A percentile compares a stretch with the other conserved stretches of the same genome.
Evolutionary conservation across 768 basidiomycete species (phyloP).

Genomic region (Leccinum longicurvipes): DNA sequence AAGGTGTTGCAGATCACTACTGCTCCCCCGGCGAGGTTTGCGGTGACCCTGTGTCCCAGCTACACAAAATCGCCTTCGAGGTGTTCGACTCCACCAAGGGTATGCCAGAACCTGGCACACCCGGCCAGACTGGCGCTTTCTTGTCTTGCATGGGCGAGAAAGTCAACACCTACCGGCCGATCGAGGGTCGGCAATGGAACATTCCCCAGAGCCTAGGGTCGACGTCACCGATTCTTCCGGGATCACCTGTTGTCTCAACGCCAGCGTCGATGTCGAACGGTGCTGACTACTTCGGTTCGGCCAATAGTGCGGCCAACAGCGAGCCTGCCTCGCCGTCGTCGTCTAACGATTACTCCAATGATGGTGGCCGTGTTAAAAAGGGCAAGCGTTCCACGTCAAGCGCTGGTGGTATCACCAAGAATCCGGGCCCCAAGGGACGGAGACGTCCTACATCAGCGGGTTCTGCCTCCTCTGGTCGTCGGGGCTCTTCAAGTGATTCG

Average conservation of each 20-base stretch:
- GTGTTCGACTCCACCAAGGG: constrained; percentile 72
- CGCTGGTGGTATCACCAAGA: constrained; percentile 42
- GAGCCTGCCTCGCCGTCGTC: constrained; percentile 64
- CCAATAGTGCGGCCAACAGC: constrained; percentile 47
- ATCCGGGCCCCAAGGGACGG: constrained; percentile 45
- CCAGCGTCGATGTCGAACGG: constrained; percentile 49
- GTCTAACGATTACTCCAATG: constrained; percentile 70
- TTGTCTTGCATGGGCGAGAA: constrained; percentile 91
- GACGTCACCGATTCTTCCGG: constrained; percentile 59
- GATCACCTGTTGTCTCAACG: constrained; percentile 67
- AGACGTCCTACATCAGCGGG: constrained; percentile 77
- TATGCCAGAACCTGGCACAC: constrained; percentile 72
- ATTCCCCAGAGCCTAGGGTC: constrained; percentile 40
- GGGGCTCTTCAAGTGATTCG: constrained; percentile 63
- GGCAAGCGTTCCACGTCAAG: constrained; percentile 74
- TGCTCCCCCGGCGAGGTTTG: constrained; percentile 83
- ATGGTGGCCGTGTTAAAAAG: constrained; percentile 83
- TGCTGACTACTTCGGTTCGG: constrained; percentile 62
- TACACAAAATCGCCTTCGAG: constrained; percentile 95
- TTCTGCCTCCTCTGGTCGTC: constrained; percentile 62
- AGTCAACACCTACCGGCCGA: constrained; percentile 85
- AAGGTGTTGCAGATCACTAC: constrained; percentile 79
- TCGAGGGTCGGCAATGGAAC: constrained; percentile 81
- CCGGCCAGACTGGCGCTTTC: constrained; percentile 78
- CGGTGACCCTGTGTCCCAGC: constrained; percentile 91